Percentiles rank a stretch among this genome's conserved stretches.
Conservation (phyloP, 768 basidiomycete genomes). For the Psilocybe tampanensis region DNA sequence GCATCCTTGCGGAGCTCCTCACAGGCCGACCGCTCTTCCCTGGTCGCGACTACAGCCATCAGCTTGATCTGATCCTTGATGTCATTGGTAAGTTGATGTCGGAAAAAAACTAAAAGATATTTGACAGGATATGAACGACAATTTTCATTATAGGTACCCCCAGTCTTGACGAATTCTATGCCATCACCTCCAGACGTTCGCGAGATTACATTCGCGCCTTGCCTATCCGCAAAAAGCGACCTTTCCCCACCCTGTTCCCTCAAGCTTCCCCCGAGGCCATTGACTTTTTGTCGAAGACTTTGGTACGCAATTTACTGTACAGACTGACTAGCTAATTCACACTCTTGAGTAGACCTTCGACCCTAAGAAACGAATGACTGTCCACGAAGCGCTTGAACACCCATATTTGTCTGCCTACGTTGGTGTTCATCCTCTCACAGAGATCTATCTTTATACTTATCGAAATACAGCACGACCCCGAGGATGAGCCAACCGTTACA, state of each 20-base stretch:
- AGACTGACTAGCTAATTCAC: too few relatives aligned
- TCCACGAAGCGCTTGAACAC: slow-evolving; percentile 81
- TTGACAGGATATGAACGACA: neutral
- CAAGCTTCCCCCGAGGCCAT: slow-evolving; percentile 73
- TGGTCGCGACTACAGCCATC: slow-evolving; percentile 85
- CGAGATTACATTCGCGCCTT: slow-evolving; percentile 87
- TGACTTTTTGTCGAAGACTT: slow-evolving; percentile 71
- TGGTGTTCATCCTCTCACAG: slow-evolving; percentile 22
- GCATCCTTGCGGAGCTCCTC: slow-evolving; percentile 81
- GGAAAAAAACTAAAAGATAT: neutral
- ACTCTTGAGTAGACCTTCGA: slow-evolving; percentile 67
- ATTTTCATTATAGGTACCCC: slow-evolving; percentile 60
- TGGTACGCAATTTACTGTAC: slow-evolving; percentile 43
- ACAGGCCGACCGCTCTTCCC: slow-evolving; percentile 85
- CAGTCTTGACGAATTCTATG: slow-evolving; percentile 87
- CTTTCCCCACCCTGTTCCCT: slow-evolving; percentile 77
- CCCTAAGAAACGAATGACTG: slow-evolving; percentile 81
- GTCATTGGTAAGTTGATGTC: slow-evolving; percentile 59
- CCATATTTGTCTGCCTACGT: slow-evolving; percentile 83
- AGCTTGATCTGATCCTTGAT: slow-evolving; percentile 86
- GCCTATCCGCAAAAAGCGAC: slow-evolving; percentile 76
- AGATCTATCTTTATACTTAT: slow-evolving; percentile 3
- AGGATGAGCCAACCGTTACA: slow-evolving; percentile 84
- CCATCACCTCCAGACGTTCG: slow-evolving; percentile 82
- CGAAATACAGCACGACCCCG: slow-evolving; percentile 70